Conservation (phyloP, 495 filamentous ascomycete species). For the Aspergillus cristatus region DNA sequence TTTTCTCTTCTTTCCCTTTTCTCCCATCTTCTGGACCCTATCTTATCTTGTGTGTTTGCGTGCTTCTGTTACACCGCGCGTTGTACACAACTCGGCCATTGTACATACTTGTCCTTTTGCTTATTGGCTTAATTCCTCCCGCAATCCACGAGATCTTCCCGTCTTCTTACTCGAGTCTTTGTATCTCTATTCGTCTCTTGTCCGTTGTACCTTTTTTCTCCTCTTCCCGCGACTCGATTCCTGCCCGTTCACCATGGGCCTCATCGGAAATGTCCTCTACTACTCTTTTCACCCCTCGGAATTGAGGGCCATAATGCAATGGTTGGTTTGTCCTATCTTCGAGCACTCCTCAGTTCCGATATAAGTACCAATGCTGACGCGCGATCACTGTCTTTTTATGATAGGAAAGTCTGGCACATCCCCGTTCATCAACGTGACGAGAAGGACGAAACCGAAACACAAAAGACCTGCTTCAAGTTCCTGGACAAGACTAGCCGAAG, state of each 20-base stretch:
- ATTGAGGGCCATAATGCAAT: constrained; percentile 84
- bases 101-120: background rate
- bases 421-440: constrained; percentile 77
- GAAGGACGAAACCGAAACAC: constrained; percentile 60
- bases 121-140: constrained; percentile 1
- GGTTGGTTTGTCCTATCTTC: constrained; percentile 43
- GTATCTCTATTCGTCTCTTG: too few relatives aligned
- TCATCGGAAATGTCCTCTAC: constrained; percentile 55
- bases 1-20: background rate
- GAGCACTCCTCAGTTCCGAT: background rate
- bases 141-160: constrained; percentile 4
- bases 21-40: constrained; percentile 1
- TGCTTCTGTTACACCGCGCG: too few relatives aligned
- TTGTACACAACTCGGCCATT: too few relatives aligned
- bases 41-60: constrained; percentile 3
- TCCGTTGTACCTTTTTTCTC: too few relatives aligned
- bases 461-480: constrained; percentile 75
- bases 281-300: constrained; percentile 68
- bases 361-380: constrained; percentile 12
- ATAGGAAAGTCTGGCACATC: constrained; percentile 93
- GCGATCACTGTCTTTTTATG: constrained; percentile 2
- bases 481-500: constrained; percentile 85
- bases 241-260: constrained; percentile 37
- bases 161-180: too few relatives aligned
- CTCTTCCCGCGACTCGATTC: constrained; percentile 3